These are phyloP conservation scores for Eremomyces bilateralis DNA, from an alignment of 495 filamentous ascomycete genomes.

Conservation along the genomic window DNA sequence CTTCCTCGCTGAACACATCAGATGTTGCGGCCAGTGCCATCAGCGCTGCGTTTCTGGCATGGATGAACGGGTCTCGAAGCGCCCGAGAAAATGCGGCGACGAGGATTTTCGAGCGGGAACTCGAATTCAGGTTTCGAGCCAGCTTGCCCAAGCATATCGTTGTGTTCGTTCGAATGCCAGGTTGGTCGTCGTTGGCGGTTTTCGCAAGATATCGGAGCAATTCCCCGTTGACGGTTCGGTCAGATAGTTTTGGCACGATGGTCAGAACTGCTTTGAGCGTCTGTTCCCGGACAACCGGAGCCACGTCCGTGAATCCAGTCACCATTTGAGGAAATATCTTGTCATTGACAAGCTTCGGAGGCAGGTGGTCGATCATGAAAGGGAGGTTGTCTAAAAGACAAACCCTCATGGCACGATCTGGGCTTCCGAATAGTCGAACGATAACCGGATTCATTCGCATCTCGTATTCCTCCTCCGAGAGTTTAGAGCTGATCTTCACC, in stretches of 20 bases:
- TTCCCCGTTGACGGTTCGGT: slow-evolving; percentile 84
- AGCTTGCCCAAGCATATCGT: slow-evolving; percentile 95
- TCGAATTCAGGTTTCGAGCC: slow-evolving; percentile 46
- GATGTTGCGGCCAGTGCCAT: slow-evolving; percentile 66
- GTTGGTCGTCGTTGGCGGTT: slow-evolving; percentile 92
- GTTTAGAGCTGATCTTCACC: slow-evolving; percentile 70
- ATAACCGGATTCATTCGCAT: slow-evolving; percentile 64
- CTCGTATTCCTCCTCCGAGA: slow-evolving; percentile 80
- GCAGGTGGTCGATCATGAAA: slow-evolving; percentile 72
- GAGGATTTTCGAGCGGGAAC: slow-evolving; percentile 70
- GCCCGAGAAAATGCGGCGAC: slow-evolving; percentile 78
- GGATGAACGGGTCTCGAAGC: slow-evolving; percentile 79
- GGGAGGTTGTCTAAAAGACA: slow-evolving; percentile 79
- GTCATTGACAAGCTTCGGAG: slow-evolving; percentile 81
- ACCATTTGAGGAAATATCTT: slow-evolving; percentile 93
- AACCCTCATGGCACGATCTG: slow-evolving; percentile 79
- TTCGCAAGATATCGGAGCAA: slow-evolving; percentile 79
- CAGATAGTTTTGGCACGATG: slow-evolving; percentile 70
- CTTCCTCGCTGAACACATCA: slow-evolving; percentile 74
- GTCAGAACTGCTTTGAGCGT: slow-evolving; percentile 82
- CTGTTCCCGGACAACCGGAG: slow-evolving; percentile 82
- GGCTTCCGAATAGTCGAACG: slow-evolving; percentile 70
- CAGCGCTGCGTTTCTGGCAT: slow-evolving; percentile 73
- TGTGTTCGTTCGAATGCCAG: slow-evolving; percentile 91
- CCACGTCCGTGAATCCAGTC: slow-evolving; percentile 80